These are phyloP conservation scores for Heterobasidion parviporum DNA, from an alignment of 1,284 basidiomycete species.

Conservation along the genomic window DNA sequence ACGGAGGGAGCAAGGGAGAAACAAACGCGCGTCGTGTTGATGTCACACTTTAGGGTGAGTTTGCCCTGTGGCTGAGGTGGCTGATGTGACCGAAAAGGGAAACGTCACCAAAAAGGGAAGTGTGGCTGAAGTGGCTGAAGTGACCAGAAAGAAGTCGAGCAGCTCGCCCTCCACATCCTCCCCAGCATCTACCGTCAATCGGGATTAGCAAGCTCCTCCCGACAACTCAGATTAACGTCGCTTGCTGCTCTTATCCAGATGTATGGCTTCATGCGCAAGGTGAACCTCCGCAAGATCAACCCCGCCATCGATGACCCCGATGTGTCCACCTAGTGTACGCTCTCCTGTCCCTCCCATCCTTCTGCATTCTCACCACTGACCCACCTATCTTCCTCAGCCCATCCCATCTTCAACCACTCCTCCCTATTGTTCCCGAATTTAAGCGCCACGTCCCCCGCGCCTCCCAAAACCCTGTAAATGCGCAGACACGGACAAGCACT, in stretches of 20 bases:
- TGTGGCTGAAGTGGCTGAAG: too few relatives aligned
- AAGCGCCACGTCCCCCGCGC: constrained; percentile 88
- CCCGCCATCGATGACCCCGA: constrained; percentile 88
- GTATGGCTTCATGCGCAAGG: constrained; percentile 93
- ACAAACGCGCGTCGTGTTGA: too few relatives aligned
- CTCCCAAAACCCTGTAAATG: constrained; percentile 75
- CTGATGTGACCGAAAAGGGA: too few relatives aligned
- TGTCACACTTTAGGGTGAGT: too few relatives aligned
- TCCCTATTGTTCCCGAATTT: constrained; percentile 84
- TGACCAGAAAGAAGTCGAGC: constrained; percentile 32
- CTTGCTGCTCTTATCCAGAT: constrained; percentile 43
- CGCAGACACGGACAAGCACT: constrained; percentile 48
- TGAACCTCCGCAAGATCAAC: constrained; percentile 86
- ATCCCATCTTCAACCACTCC: constrained; percentile 80
- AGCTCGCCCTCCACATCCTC: constrained; percentile 82
- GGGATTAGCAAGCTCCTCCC: constrained; percentile 87
- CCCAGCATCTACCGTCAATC: constrained; percentile 88
- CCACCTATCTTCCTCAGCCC: constrained; percentile 42
- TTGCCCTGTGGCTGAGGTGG: too few relatives aligned
- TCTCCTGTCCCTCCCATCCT: background rate
- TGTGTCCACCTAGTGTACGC: constrained; percentile 89
- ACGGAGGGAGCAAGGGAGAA: too few relatives aligned
- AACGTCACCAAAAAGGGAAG: too few relatives aligned
- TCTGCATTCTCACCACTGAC: background rate
- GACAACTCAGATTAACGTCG: constrained; percentile 56